Evolutionary conservation across 2,329 filamentous ascomycete species (phyloP), one percentile per base, ranked within the genome.

Genomic region (Sporothrix dimorphospora): DNA sequence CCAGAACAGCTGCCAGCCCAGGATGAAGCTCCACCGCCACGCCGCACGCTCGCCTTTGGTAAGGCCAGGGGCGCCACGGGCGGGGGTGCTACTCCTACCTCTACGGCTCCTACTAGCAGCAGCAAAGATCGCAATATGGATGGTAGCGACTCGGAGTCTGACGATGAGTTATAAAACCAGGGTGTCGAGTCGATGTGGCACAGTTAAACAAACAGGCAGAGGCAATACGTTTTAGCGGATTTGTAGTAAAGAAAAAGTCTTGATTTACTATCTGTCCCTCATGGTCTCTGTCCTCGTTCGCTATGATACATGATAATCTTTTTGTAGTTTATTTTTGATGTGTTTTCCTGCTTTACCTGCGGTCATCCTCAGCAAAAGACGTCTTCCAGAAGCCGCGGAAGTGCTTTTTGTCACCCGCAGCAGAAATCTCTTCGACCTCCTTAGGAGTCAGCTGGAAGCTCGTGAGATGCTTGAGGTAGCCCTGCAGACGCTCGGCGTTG

Each of bases 331-430:
- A 45, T 4, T 2, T 21, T 65, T 4, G 47, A 8, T 12, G 0
- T 30, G 11, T 53, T 21, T 47, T 45, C 14, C 9, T 4, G 47
- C 34, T 21, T 73, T 71, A 80, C 24, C 78, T 74, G 45, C 76
- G 74, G 72, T 91, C 89, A 72, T 88, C 83, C 1, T 79, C 79
- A 11, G 79, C 84, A 78, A 89, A 90, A 72, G 82, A 83, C 19
- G 85, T 75, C 1, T 74, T 81, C 88, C 88, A 92, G 78, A 88
- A 92, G 0, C 81, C 86, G 42, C 90, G 84, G 76, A 82, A 89
- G 78, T 92, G 87, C 81, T 90, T 90, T 82, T 88, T 78, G 75
- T 82, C 82, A 0, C 90, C 90, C 47, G 85, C 76, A 75, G 86
- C 82, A 0, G 83, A 78, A 73, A 92, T 88, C 69, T 86, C 83